Percentiles rank a stretch among this genome's conserved stretches.
Conservation (phyloP, 2,329 filamentous ascomycete species). For the Colletotrichum sp. region DNA sequence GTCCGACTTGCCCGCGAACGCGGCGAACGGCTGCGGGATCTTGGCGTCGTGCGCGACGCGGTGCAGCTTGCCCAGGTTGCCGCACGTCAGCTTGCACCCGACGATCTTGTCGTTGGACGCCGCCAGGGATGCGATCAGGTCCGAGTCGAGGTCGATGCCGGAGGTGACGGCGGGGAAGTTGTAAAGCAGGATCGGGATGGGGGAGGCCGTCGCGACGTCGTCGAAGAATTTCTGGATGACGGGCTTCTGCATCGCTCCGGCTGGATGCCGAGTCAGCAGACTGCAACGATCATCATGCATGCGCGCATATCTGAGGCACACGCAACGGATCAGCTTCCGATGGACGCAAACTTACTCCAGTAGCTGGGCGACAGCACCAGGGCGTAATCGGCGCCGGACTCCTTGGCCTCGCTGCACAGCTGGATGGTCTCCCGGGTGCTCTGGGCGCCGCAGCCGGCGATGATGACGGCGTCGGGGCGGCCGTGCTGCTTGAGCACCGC, state of each 20-base stretch:
- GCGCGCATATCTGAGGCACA: background rate
- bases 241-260: slow-evolving; percentile 58
- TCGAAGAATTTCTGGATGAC: slow-evolving; percentile 65
- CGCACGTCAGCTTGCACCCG: slow-evolving; percentile 72
- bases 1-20: slow-evolving; percentile 44
- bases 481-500: slow-evolving; percentile 48
- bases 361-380: slow-evolving; percentile 68
- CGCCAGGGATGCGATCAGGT: slow-evolving; percentile 60
- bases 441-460: slow-evolving; percentile 69
- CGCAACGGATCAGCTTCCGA: slow-evolving; percentile 54
- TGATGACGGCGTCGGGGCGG: slow-evolving; percentile 56
- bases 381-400: slow-evolving; percentile 66
- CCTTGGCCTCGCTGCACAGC: slow-evolving; percentile 61
- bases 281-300: slow-evolving; percentile 33
- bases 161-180: slow-evolving; percentile 75
- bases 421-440: slow-evolving; percentile 68
- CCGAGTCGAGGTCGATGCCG: slow-evolving; percentile 71
- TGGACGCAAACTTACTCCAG: slow-evolving; percentile 48
- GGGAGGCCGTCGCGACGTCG: slow-evolving; percentile 55
- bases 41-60: slow-evolving; percentile 27
- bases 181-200: slow-evolving; percentile 67
- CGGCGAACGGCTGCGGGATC: slow-evolving; percentile 32
- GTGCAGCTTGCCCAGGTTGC: slow-evolving; percentile 67
- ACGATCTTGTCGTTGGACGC: slow-evolving; percentile 57
- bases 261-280: slow-evolving; percentile 44